A percentile compares a stretch with the other conserved stretches of the same genome.
These are phyloP conservation scores for Vigna unguiculata DNA, from an alignment of 306 rosid genomes.

Conservation along the genomic window DNA sequence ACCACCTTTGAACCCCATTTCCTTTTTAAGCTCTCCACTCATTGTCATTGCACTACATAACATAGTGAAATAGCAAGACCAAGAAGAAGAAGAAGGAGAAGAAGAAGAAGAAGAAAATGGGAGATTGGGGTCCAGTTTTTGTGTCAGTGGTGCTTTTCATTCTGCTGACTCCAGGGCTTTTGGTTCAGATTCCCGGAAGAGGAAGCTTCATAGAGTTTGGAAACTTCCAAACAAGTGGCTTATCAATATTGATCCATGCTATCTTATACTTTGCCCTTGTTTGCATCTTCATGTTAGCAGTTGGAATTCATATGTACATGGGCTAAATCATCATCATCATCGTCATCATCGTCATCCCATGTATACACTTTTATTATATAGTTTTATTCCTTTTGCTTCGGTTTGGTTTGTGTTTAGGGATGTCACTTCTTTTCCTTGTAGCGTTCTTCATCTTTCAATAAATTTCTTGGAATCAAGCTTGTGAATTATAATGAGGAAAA, in stretches of 20 bases:
- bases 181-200: slow-evolving; percentile 82
- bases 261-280: slow-evolving; percentile 78
- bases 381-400: neutral
- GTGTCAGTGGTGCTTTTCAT: slow-evolving; percentile 84
- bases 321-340: slow-evolving; percentile 40
- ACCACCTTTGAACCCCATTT: slow-evolving; percentile 38
- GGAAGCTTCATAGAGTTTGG: slow-evolving; percentile 67
- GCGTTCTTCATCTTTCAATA: neutral
- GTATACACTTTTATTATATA: neutral
- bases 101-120: slow-evolving; percentile 53
- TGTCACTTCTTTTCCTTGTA: neutral
- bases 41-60: slow-evolving; percentile 1
- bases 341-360: neutral
- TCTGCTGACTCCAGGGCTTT: slow-evolving; percentile 80
- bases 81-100: neutral
- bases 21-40: slow-evolving; percentile 38
- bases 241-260: slow-evolving; percentile 79
- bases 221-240: slow-evolving; percentile 79
- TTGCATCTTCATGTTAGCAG: slow-evolving; percentile 83
- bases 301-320: slow-evolving; percentile 70
- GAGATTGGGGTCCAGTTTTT: slow-evolving; percentile 97
- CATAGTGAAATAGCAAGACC: slow-evolving; percentile 6
- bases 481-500: neutral
- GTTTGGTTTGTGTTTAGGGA: neutral
- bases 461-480: slow-evolving; percentile 10